Evolutionary conservation across 805 yeast genomes (phyloP).

Genomic region (Yamadazyma phyllophila): DNA sequence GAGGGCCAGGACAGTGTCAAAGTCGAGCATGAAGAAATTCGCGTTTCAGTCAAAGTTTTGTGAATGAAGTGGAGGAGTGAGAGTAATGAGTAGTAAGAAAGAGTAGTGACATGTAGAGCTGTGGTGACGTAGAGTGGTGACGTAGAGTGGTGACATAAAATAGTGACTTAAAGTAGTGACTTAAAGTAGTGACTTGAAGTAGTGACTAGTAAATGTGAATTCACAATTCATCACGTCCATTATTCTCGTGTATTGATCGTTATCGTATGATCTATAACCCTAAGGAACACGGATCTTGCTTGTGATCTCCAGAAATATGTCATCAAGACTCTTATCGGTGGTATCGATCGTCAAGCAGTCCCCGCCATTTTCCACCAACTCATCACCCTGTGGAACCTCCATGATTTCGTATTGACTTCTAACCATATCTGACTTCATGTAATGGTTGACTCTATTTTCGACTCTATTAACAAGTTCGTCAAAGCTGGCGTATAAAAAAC

Average conservation of each 20-base stretch:
- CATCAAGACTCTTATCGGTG: slow-evolving; percentile 27
- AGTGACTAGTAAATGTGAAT: no score
- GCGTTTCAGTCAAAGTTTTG: background rate
- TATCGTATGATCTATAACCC: background rate
- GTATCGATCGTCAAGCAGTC: slow-evolving; percentile 34
- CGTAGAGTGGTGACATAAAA: no score
- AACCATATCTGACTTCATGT: slow-evolving; percentile 85
- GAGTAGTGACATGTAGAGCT: no score
- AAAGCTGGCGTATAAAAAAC: slow-evolving; percentile 64
- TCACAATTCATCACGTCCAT: no score
- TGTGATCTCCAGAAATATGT: slow-evolving; percentile 22
- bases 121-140: no score
- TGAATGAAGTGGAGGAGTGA: background rate
- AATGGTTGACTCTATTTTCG: slow-evolving; percentile 66
- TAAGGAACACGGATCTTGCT: background rate
- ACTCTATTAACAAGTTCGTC: slow-evolving; percentile 64
- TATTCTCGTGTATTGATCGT: background rate
- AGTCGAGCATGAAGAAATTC: slow-evolving; percentile 10
- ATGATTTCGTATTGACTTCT: slow-evolving; percentile 71
- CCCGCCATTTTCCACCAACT: slow-evolving; percentile 37
- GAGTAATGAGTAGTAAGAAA: no score
- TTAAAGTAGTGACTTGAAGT: no score
- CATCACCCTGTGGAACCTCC: slow-evolving; percentile 60
- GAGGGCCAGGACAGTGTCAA: slow-evolving; percentile 30
- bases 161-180: no score